Base-by-base conservation (phyloP, 2,329 filamentous ascomycete species). In the Lasiodiplodia sp. region DNA sequence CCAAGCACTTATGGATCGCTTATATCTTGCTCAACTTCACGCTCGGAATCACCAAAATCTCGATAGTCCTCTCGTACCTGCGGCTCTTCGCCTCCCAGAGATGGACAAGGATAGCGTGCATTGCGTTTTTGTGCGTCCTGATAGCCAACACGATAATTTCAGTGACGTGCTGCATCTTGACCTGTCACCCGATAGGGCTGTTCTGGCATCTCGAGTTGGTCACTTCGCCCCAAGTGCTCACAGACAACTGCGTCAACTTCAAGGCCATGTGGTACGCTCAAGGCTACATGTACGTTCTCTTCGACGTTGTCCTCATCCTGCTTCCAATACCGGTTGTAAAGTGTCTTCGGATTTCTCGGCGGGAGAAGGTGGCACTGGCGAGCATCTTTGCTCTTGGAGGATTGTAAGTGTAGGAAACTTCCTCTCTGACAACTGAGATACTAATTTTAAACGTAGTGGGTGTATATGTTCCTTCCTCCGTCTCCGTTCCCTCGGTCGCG, bases 51-150 rank as follows among this genome's bases (percentile, higher is more conserved):
- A 86, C 84, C 2, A 87, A 88, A 71, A 75, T 82, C 1, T 87
- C 85, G 3, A 85, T 87, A 60, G 74, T 87, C 6, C 75, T 86
- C 5, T 80, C 87, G 14, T 88, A 87, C 72, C 83, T 85, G 25
- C 83, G 85, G 31, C 85, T 87, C 60, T 88, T 87, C 68, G 77
- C 79, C 74, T 87, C 87, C 70, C 79, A 81, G 10, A 77, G 79
- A 2, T 75, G 80, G 40, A 85, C 82, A 68, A 80, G 80, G 66
- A 68, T 76, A n/a, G 74, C 86, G 47, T 87, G 83, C 73, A 83
- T 81, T 71, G 69, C 84, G 7, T 81, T 79, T n/a, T 82, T 83
- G 3, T 79, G 81, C 1, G 72, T 78, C 2, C 80, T 81, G 3
- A 84, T 57, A 21, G 10, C 38, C 55, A 57, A 57, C 55, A 57